A percentile compares a stretch with the other conserved stretches of the same genome.
These are phyloP conservation scores for Daedaleopsis sinensis DNA, from an alignment of 768 basidiomycete species.

Conservation along the genomic window DNA sequence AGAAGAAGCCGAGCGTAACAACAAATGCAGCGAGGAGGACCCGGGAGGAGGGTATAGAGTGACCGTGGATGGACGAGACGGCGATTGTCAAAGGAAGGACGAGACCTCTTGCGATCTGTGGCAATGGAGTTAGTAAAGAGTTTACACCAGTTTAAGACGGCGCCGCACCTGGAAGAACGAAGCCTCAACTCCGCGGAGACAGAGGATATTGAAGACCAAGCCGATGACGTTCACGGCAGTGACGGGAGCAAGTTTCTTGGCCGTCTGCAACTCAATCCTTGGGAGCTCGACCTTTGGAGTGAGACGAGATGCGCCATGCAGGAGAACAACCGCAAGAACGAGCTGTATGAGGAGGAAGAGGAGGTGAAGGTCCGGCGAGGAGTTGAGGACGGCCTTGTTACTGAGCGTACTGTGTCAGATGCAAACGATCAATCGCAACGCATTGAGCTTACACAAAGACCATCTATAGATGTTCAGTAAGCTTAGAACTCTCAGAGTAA, in stretches of 20 bases:
- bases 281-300: constrained; percentile 60
- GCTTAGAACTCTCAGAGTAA: background rate
- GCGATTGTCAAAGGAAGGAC: constrained; percentile 82
- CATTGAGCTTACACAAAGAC: constrained; percentile 46
- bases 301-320: constrained; percentile 56
- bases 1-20: constrained; percentile 77
- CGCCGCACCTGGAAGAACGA: constrained; percentile 72
- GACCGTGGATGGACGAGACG: constrained; percentile 65
- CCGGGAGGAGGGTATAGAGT: constrained; percentile 51
- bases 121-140: no score
- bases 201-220: constrained; percentile 78
- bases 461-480: constrained; percentile 37
- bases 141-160: no score
- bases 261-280: constrained; percentile 49
- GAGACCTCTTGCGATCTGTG: constrained; percentile 81
- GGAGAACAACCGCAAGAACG: constrained; percentile 65
- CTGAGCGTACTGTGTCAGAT: constrained; percentile 35
- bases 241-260: constrained; percentile 63
- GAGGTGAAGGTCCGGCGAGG: constrained; percentile 66
- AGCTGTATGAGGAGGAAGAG: constrained; percentile 70
- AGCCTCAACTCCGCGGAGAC: constrained; percentile 77
- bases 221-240: constrained; percentile 73
- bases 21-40: constrained; percentile 61
- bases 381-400: constrained; percentile 76
- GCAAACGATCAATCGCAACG: no score